Percentiles rank a stretch among this genome's conserved stretches.
These are phyloP conservation scores for Pseudocercospora pini-densiflorae DNA, from an alignment of 2,329 filamentous ascomycete genomes.

Conservation along the genomic window DNA sequence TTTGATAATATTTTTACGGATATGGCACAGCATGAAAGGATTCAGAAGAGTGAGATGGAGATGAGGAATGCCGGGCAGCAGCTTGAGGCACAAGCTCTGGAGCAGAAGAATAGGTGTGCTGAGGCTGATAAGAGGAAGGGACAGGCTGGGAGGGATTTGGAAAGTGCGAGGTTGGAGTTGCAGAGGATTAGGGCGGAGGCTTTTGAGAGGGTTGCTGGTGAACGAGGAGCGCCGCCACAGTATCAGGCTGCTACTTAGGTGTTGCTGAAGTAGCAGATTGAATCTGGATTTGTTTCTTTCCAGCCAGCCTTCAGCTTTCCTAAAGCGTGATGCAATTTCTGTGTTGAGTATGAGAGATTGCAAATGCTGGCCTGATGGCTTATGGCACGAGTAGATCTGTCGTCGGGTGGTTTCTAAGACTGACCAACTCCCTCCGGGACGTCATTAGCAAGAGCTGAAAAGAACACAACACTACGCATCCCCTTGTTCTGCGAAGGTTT, in stretches of 20 bases:
- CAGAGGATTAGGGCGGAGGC: constrained; percentile 38
- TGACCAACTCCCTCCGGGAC: neutral
- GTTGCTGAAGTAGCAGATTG: neutral
- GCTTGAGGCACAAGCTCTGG: constrained; percentile 26
- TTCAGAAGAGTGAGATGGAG: constrained; percentile 31
- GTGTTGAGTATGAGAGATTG: neutral
- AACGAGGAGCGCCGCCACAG: constrained; percentile 21
- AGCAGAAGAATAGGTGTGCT: constrained; percentile 28
- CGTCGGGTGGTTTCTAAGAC: neutral
- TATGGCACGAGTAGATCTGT: neutral
- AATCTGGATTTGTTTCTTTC: neutral
- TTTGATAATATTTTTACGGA: constrained; percentile 39
- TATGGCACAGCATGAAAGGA: constrained; percentile 34
- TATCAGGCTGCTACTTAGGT: neutral
- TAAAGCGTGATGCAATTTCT: neutral
- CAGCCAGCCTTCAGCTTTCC: neutral
- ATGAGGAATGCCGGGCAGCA: constrained; percentile 29
- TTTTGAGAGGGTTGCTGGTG: constrained; percentile 33
- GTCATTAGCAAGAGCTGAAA: neutral
- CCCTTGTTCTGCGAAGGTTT: neutral
- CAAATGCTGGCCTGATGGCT: neutral
- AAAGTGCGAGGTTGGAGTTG: constrained; percentile 33
- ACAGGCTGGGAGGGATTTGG: constrained; percentile 27
- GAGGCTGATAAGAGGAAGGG: constrained; percentile 23
- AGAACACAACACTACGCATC: neutral